A percentile compares a stretch with the other conserved stretches of the same genome.
Conservation (phyloP, 148 eudicot species). For the Pharnaceum exiguum region DNA sequence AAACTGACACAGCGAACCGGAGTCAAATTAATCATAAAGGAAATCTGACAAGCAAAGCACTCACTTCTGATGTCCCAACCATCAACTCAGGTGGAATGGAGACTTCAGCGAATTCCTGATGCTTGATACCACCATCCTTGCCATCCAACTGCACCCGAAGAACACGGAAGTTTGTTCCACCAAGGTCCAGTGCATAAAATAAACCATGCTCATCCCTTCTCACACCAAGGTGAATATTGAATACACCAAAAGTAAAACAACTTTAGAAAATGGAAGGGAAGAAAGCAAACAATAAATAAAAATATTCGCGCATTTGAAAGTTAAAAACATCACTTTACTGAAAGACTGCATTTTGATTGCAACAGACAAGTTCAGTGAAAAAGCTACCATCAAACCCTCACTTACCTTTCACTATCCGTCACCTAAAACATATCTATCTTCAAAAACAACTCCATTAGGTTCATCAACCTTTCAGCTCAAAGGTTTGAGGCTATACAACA, state of each 20-base stretch:
- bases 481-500: too few species aligned
- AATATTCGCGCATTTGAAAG: too few species aligned
- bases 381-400: too few species aligned
- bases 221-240: not conserved
- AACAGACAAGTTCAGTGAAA: too few species aligned
- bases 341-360: too few species aligned
- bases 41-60: slow-evolving; percentile 3
- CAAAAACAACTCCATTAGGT: too few species aligned
- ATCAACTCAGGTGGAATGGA: slow-evolving; percentile 61
- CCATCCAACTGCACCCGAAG: slow-evolving; percentile 63
- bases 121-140: slow-evolving; percentile 35
- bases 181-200: slow-evolving; percentile 79
- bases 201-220: slow-evolving; percentile 62
- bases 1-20: not conserved
- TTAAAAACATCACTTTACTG: too few species aligned
- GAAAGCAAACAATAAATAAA: too few species aligned
- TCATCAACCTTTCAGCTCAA: too few species aligned
- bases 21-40: not conserved
- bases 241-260: not conserved
- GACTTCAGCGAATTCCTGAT: slow-evolving; percentile 64
- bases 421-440: too few species aligned
- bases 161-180: slow-evolving; percentile 78
- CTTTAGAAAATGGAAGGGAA: not conserved
- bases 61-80: slow-evolving; percentile 64
- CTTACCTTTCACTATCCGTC: too few species aligned